These are phyloP conservation scores for Evernia prunastri DNA, from an alignment of 495 filamentous ascomycete genomes.

Conservation along the genomic window DNA sequence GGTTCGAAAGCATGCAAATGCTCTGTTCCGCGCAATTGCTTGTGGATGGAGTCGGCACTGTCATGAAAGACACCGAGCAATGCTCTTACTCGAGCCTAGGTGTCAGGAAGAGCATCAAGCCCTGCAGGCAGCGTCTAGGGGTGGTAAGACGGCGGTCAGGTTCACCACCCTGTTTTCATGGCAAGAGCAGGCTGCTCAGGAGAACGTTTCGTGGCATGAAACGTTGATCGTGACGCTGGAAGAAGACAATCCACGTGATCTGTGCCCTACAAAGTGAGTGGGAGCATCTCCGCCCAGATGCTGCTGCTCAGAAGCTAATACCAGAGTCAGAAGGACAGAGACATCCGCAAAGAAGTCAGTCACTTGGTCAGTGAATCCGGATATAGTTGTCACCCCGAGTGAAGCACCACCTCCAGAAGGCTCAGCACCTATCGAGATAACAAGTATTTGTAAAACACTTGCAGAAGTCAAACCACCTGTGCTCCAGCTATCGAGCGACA, in stretches of 20 bases:
- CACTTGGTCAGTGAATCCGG: not conserved
- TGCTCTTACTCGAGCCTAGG: slow-evolving; percentile 5
- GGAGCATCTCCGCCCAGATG: not conserved
- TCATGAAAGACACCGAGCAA: not conserved
- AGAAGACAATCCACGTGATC: not conserved
- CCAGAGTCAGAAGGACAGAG: not conserved
- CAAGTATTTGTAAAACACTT: not conserved
- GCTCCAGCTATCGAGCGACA: slow-evolving; percentile 5
- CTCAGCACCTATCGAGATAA: not conserved
- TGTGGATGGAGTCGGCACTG: not conserved
- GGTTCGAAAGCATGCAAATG: slow-evolving; percentile 8
- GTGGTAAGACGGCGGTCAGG: not conserved
- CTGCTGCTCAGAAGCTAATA: not conserved
- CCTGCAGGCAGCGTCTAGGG: too few relatives aligned
- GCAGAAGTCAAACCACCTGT: not conserved
- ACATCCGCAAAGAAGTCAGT: not conserved
- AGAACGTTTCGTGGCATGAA: not conserved
- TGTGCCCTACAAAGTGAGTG: not conserved
- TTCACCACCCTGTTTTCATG: not conserved
- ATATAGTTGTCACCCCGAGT: slow-evolving; percentile 3
- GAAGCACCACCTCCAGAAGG: not conserved
- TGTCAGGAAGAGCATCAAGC: not conserved
- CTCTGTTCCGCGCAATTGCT: not conserved
- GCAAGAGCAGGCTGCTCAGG: not conserved
- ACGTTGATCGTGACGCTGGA: not conserved